phyloP scores from a whole-genome alignment of 2,329 filamentous ascomycete genomes.

The Chaetothyriales sp. region DNA sequence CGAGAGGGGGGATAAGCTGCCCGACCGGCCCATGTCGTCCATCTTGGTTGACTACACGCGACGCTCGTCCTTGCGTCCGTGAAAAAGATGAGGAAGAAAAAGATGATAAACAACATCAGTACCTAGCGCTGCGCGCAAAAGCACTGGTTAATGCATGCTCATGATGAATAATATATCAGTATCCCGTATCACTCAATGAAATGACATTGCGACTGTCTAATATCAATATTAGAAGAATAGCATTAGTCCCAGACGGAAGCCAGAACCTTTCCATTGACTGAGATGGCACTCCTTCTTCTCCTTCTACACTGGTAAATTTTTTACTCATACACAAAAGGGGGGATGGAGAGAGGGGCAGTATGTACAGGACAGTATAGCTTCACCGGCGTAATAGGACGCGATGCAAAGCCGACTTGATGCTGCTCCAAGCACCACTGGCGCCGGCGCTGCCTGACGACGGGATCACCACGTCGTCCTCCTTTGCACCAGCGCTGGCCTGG shows the following conservation, averaged over 20 bases:
- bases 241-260: no score
- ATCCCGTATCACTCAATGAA: no score
- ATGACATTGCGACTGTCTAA: no score
- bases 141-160: no score
- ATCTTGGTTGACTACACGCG: neutral
- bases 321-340: no score
- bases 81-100: neutral
- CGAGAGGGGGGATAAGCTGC: constrained; percentile 4
- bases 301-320: no score
- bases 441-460: neutral
- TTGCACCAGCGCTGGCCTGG: neutral
- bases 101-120: neutral
- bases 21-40: constrained; percentile 1
- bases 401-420: neutral
- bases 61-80: neutral
- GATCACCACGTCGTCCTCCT: neutral
- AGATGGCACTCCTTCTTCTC: no score
- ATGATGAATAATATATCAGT: no score
- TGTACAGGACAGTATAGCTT: neutral
- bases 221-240: no score
- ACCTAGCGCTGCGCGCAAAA: no score
- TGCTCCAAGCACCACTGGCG: neutral
- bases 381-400: neutral
- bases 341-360: neutral
- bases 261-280: no score